Evolutionary conservation across 495 filamentous ascomycete genomes (phyloP), one percentile per base, ranked within the genome.

Genomic region (Tuber melanosporum): DNA sequence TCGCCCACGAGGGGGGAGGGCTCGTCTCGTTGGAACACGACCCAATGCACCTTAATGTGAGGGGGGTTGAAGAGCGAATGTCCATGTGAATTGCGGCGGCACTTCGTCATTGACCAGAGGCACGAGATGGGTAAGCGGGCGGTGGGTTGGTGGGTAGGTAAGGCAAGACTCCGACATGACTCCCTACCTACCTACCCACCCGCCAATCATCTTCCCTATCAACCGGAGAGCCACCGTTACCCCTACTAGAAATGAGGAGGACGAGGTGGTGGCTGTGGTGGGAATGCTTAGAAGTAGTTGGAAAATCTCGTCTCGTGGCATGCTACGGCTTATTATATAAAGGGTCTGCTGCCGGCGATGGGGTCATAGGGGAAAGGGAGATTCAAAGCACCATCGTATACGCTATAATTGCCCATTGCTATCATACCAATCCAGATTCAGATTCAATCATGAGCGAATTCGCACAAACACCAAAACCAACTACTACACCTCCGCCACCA

Each of bases 111-210:
- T 66, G n/a, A 66, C 57, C 26, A 10, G 9, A 15, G 57, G 57
- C 57, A 66, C 57, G 26, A 32, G 57, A 32, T 66, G 32, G n/a
- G 57, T 66, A 66, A 66, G n/a, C 57, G 32, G 57, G n/a, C 32
- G 57, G 57, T 66, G 57, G n/a, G 57, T 66, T 66, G 26, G 57
- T 66, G 57, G 57, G 52, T 1, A 57, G 52, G 57, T 66, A 66
- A 66, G 57, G 57, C 57, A 66, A 66, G n/a, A 32, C 0, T 66
- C 57, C n/a, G 26, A 66, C 26, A 32, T 66, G 57, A 66, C 57
- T 32, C 57, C 26, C 22, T 8, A 19, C 20, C 47, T 7, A 49
- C 47, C 12, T 32, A 66, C 9, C 10, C 22, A 32, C 57, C 57
- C 17, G 26, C 57, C 57, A 66, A 32, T n/a, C 15, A 32, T 66